Conservation (phyloP, 2,329 filamentous ascomycete species). For the Teratosphaeria nubilosa region DNA sequence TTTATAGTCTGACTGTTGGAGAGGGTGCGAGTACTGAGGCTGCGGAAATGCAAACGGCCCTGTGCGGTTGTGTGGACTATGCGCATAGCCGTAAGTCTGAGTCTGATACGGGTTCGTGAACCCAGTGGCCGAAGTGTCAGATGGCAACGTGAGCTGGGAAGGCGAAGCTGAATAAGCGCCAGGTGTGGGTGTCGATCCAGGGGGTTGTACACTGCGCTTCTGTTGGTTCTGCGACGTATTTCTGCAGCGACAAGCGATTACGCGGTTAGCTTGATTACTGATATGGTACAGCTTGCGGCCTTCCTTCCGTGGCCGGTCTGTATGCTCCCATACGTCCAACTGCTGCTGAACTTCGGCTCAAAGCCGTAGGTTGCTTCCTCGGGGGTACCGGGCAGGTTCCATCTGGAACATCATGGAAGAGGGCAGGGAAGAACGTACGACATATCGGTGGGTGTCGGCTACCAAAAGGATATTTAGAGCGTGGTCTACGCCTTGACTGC, state of each 20-base stretch:
- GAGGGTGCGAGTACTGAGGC: slow-evolving; percentile 17
- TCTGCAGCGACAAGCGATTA: slow-evolving; percentile 9
- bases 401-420: slow-evolving; percentile 1
- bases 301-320: background rate
- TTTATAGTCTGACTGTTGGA: slow-evolving; percentile 23
- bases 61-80: slow-evolving; percentile 17
- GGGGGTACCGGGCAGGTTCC: background rate
- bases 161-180: slow-evolving; percentile 28
- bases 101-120: slow-evolving; percentile 22
- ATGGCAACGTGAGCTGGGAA: slow-evolving; percentile 25
- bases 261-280: background rate
- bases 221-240: slow-evolving; percentile 31
- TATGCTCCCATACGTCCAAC: background rate
- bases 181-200: slow-evolving; percentile 17
- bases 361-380: background rate
- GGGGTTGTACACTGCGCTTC: slow-evolving; percentile 36
- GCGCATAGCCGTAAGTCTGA: slow-evolving; percentile 16
- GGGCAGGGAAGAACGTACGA: slow-evolving; percentile 17
- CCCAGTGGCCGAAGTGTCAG: slow-evolving; percentile 15
- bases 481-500: background rate
- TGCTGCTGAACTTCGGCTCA: slow-evolving; percentile 1
- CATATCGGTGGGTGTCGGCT: slow-evolving; percentile 11
- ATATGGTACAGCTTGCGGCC: background rate
- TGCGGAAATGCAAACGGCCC: slow-evolving; percentile 21
- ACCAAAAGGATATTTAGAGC: background rate